A percentile compares a stretch with the other conserved stretches of the same genome.
These are phyloP conservation scores for Aeminium ludgeri DNA, from an alignment of 495 filamentous ascomycete genomes.

Conservation along the genomic window DNA sequence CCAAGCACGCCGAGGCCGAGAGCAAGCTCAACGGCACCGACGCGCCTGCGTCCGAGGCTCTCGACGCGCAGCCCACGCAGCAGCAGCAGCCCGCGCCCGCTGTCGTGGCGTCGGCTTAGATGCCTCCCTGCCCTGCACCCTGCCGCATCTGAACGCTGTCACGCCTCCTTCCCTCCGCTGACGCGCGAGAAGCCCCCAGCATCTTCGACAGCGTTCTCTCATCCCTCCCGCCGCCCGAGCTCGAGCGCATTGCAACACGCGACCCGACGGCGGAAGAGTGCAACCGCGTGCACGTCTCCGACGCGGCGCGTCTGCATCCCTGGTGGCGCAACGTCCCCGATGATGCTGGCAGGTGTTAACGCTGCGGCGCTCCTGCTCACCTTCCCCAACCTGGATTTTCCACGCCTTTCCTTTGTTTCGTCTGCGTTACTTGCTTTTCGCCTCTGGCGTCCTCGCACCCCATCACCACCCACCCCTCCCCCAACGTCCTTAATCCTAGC, in stretches of 20 bases:
- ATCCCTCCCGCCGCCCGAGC: background rate
- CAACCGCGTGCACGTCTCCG: background rate
- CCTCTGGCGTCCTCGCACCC: too few species aligned
- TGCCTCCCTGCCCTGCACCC: background rate
- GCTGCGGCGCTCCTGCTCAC: too few species aligned
- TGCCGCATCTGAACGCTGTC: background rate
- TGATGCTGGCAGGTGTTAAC: too few species aligned
- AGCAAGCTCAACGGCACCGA: constrained; percentile 24
- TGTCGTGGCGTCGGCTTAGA: constrained; percentile 30
- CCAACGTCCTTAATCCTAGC: too few species aligned
- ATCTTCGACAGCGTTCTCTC: background rate
- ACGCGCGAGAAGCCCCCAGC: background rate
- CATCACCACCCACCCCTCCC: too few species aligned
- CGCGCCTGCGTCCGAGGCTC: constrained; percentile 22
- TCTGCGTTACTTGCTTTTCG: too few species aligned
- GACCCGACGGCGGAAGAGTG: background rate
- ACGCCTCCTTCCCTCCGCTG: too few species aligned
- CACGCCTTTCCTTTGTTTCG: too few species aligned
- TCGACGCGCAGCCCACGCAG: constrained; percentile 14
- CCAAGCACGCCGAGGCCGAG: constrained; percentile 16
- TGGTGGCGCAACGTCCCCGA: too few species aligned
- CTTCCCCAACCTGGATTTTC: too few species aligned
- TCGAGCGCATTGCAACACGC: background rate
- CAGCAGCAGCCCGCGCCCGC: constrained; percentile 20
- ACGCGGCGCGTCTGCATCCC: background rate